These are phyloP conservation scores for Lipomyces yarrowii DNA, from an alignment of 1,139 yeast genomes.

Conservation along the genomic window DNA sequence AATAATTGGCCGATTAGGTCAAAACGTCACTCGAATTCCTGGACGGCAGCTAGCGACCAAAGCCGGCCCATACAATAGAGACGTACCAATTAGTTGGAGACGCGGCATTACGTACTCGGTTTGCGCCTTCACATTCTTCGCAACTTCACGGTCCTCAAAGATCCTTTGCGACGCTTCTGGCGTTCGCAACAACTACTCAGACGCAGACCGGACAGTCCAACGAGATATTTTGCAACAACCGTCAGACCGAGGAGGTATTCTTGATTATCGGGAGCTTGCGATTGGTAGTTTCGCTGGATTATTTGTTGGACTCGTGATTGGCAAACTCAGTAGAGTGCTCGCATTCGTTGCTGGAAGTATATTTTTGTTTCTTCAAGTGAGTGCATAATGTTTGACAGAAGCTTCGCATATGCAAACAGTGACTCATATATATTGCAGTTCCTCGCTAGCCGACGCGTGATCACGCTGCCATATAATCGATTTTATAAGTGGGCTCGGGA, in stretches of 20 bases:
- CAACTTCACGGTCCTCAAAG: not conserved
- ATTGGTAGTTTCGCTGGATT: constrained; percentile 70
- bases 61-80: not conserved
- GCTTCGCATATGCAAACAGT: not conserved
- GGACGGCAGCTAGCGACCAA: not conserved
- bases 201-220: not conserved
- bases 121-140: not conserved
- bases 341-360: constrained; percentile 56
- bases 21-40: not conserved
- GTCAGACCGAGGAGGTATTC: not conserved
- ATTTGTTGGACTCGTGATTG: constrained; percentile 61
- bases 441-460: constrained; percentile 60
- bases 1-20: not conserved
- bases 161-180: constrained; percentile 1
- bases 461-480: constrained; percentile 45
- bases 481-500: constrained; percentile 52
- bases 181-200: not conserved
- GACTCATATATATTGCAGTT: constrained; percentile 40
- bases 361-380: constrained; percentile 51
- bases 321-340: constrained; percentile 64
- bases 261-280: constrained; percentile 65
- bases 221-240: not conserved
- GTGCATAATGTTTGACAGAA: constrained; percentile 4
- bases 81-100: not conserved
- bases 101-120: not conserved